Evolutionary conservation across 176 grass and related monocot species (phyloP), one percentile per base, ranked within the genome.

Genomic region (Carex littledalei): DNA sequence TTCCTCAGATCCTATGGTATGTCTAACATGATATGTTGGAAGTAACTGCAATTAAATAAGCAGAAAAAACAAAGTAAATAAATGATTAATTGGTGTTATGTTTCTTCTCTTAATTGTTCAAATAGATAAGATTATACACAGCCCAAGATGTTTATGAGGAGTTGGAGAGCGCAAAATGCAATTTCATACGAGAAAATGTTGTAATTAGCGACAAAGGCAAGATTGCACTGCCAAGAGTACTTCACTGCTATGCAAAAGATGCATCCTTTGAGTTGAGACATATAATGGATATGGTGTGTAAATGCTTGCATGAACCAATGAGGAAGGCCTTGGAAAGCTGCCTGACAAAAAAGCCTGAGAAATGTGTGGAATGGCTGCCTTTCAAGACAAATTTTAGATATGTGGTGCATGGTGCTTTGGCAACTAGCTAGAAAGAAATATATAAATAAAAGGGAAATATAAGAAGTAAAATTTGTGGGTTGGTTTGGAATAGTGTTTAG

Each of bases 1-100:
- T 82, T 91, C 85, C 56, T 97, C 95, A 68, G 95, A 97, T 63
- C 95, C 95, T 87, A 87, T 89, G 79, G 95, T 97, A 89, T 84
- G 89, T 47, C 47, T 22, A 52, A 58, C 24, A 63, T 35, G 6
- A 34, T 50, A 10, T 50, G 47, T 50, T 50, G 47, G 47, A 50
- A 50, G 11, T 50, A 50, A 31, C 52, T 22, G n/a, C 41, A 79
- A 45, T 18, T 79, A 34, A 18, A 45, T 4, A 63, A 9, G 2
- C 47, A 50, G 8, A 32, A 17, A 32, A 81, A 32, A 16, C 29
- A 29, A 39, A 8, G 1, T 0, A 6, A 22, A 16, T 24, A 79
- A 80, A 14, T 55, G 1, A 54, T 80, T 55, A 31, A 53, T 57
- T 6, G 21, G 37, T 55, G 29, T 29, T 29, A 8, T 14, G 1